A percentile compares a stretch with the other conserved stretches of the same genome.
phyloP scores from a whole-genome alignment of 2,329 filamentous ascomycete genomes.

The Plectosphaerella cucumerina region DNA sequence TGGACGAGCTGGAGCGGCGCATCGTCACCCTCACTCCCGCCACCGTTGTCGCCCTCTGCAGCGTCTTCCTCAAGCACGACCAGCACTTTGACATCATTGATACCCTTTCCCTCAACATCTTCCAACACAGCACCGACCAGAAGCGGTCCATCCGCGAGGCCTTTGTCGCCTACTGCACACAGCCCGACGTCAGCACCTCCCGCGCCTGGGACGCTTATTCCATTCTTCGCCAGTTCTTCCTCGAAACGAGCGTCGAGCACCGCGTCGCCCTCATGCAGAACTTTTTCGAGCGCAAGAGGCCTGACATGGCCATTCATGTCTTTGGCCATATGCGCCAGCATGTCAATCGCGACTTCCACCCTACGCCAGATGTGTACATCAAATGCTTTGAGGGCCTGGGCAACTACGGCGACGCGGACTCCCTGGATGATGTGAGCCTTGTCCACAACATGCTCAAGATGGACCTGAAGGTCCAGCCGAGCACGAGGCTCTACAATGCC shows the following conservation, averaged over 20 bases:
- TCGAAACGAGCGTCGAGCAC: conserved; percentile 58
- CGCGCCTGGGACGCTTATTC: conserved; percentile 63
- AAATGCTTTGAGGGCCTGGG: conserved; percentile 74
- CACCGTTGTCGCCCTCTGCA: conserved; percentile 70
- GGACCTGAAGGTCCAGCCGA: conserved; percentile 73
- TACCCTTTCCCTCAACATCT: conserved; percentile 70
- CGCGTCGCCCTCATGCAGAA: conserved; percentile 73
- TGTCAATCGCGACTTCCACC: conserved; percentile 56
- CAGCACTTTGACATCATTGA: conserved; percentile 78
- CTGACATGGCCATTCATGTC: conserved; percentile 81
- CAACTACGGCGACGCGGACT: conserved; percentile 33
- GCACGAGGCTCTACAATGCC: conserved; percentile 74
- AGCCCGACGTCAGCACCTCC: conserved; percentile 57
- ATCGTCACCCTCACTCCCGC: conserved; percentile 66
- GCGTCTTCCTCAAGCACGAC: conserved; percentile 69
- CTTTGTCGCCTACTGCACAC: conserved; percentile 65
- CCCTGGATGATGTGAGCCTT: conserved; percentile 60
- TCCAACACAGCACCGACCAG: conserved; percentile 66
- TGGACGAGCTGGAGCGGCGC: conserved; percentile 68
- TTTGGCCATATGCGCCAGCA: conserved; percentile 94
- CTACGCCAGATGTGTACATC: conserved; percentile 71
- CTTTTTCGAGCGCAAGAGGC: conserved; percentile 73
- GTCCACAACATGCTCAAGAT: conserved; percentile 94
- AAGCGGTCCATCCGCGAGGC: conserved; percentile 61
- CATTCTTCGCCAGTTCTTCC: conserved; percentile 61